phyloP scores from a whole-genome alignment of 345 rosid genomes.

The Noccaea bulbosa region DNA sequence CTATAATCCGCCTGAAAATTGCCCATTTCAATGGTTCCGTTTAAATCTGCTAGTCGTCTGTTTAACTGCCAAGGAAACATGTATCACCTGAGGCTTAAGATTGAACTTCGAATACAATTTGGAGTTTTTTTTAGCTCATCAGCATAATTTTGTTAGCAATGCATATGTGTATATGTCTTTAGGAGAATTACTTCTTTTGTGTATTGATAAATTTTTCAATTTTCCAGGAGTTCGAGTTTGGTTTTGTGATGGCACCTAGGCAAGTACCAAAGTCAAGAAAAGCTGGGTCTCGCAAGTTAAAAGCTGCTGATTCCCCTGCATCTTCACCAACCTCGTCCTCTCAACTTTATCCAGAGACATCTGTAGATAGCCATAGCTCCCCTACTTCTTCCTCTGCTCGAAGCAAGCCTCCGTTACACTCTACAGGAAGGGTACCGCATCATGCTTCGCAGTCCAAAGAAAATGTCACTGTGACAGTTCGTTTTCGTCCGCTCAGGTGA shows the following conservation, averaged over 20 bases:
- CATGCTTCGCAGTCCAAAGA: conserved; percentile 68
- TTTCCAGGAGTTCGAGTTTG: conserved; percentile 34
- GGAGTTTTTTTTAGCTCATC: background rate
- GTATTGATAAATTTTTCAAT: conserved; percentile 27
- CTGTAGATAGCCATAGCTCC: conserved; percentile 76
- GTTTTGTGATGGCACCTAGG: conserved; percentile 67
- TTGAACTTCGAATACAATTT: background rate
- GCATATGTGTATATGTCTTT: background rate
- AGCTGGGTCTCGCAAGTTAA: conserved; percentile 46
- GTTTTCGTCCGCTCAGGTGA: conserved; percentile 95
- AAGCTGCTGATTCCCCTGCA: conserved; percentile 62
- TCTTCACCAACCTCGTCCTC: conserved; percentile 87
- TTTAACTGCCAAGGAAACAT: background rate
- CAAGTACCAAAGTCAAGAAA: conserved; percentile 62
- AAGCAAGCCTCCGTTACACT: conserved; percentile 56
- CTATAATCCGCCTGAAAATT: background rate
- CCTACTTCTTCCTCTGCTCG: conserved; percentile 84
- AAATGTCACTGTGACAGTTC: conserved; percentile 89
- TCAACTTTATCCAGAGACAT: conserved; percentile 62
- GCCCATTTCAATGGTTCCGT: conserved; percentile 5
- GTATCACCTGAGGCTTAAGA: background rate
- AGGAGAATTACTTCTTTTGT: background rate
- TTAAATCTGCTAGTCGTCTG: background rate
- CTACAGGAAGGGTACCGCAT: conserved; percentile 30
- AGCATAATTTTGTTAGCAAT: background rate